Evolutionary conservation across 2,329 filamentous ascomycete genomes (phyloP).

Genomic region (Cryoendolithus antarcticus): DNA sequence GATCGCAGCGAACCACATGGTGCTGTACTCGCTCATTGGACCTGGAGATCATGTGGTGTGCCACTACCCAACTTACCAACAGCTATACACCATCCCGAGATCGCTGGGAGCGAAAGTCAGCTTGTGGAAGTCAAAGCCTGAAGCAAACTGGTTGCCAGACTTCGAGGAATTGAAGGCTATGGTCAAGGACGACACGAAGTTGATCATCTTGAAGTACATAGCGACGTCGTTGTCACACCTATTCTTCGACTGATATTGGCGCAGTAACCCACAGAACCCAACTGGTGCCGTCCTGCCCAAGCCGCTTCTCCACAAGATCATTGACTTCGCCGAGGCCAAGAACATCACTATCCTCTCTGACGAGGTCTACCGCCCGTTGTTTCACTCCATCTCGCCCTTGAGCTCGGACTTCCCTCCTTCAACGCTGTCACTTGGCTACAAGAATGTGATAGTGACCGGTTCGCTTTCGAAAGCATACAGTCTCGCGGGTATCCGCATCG

Average conservation of each 20-base stretch:
- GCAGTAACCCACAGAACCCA: constrained; percentile 69
- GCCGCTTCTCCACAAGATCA: constrained; percentile 46
- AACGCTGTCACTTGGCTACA: constrained; percentile 57
- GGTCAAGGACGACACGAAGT: constrained; percentile 57
- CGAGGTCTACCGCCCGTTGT: constrained; percentile 75
- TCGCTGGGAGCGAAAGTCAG: constrained; percentile 66
- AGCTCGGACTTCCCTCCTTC: constrained; percentile 51
- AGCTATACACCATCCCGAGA: constrained; percentile 63
- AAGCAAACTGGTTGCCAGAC: constrained; percentile 55
- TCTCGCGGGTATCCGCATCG: constrained; percentile 66
- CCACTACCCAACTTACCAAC: constrained; percentile 78
- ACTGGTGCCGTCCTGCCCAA: constrained; percentile 59
- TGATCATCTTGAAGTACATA: constrained; percentile 49
- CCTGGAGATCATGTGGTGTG: constrained; percentile 74
- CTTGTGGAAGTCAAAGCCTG: constrained; percentile 57
- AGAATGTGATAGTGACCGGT: constrained; percentile 58
- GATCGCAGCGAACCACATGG: constrained; percentile 71
- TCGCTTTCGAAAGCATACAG: constrained; percentile 80
- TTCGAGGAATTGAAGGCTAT: constrained; percentile 52
- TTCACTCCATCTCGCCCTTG: constrained; percentile 51
- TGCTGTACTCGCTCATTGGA: constrained; percentile 58
- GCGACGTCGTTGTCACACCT: background rate
- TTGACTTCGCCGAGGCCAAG: constrained; percentile 50
- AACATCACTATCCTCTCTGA: constrained; percentile 59
- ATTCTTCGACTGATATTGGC: constrained; percentile 12